Percentiles rank a stretch among this genome's conserved stretches.
These are phyloP conservation scores for Fusarium mundagurra DNA, from an alignment of 2,329 filamentous ascomycete species.

Conservation along the genomic window DNA sequence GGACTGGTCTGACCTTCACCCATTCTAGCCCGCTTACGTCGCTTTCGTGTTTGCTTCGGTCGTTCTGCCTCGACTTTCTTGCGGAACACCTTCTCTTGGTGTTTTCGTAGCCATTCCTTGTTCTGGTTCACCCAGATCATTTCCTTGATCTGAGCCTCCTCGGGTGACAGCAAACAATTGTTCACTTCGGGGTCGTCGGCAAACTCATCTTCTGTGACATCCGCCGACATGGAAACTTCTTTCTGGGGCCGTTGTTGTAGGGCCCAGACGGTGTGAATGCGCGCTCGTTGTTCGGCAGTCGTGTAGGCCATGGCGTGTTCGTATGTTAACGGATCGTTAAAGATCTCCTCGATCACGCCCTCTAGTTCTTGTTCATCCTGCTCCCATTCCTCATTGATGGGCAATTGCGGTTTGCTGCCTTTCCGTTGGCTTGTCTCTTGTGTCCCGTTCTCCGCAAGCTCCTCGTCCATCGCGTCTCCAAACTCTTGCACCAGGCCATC, in stretches of 20 bases:
- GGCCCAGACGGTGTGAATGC: constrained; percentile 63
- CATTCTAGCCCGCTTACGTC: constrained; percentile 65
- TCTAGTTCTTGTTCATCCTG: constrained; percentile 73
- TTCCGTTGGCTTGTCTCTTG: constrained; percentile 37
- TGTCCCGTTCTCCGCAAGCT: constrained; percentile 24
- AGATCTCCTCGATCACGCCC: constrained; percentile 74
- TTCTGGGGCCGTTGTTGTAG: constrained; percentile 59
- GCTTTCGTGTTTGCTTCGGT: constrained; percentile 67
- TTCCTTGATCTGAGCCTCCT: constrained; percentile 85
- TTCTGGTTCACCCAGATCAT: constrained; percentile 95
- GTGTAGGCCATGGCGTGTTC: constrained; percentile 68
- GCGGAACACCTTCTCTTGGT: constrained; percentile 84
- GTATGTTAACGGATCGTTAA: constrained; percentile 68
- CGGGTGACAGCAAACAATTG: constrained; percentile 77
- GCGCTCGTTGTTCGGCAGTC: constrained; percentile 64
- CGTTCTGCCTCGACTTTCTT: constrained; percentile 70
- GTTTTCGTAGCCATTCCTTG: constrained; percentile 88
- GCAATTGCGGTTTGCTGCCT: constrained; percentile 56
- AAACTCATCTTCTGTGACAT: constrained; percentile 84
- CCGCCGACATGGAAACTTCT: constrained; percentile 66
- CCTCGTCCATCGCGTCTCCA: constrained; percentile 52
- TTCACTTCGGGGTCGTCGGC: constrained; percentile 88
- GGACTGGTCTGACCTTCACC: constrained; percentile 73
- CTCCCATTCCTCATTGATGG: constrained; percentile 70
- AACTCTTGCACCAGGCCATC: constrained; percentile 57